These are phyloP conservation scores for Cordyceps farinosa DNA, from an alignment of 2,329 filamentous ascomycete genomes.

Conservation along the genomic window DNA sequence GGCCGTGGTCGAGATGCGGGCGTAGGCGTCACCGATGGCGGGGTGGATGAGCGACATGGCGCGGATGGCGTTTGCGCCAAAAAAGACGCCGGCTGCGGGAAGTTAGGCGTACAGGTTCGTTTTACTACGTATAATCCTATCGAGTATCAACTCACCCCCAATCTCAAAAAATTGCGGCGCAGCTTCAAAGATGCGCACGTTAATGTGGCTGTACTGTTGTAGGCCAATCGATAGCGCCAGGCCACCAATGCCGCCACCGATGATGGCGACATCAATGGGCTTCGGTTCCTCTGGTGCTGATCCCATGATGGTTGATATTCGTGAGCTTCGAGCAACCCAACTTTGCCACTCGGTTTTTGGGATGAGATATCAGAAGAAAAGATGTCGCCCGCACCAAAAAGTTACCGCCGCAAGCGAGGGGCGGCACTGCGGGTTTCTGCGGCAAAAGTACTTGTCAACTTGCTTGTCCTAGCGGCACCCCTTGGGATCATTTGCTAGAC, in stretches of 20 bases:
- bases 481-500: not conserved
- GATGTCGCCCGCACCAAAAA: not conserved
- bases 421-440: too few species aligned
- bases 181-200: constrained; percentile 24
- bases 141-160: not conserved
- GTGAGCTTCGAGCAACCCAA: too few species aligned
- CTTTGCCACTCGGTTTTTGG: not conserved
- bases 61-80: constrained; percentile 44
- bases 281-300: not conserved
- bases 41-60: constrained; percentile 35
- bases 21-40: constrained; percentile 29
- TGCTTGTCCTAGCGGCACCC: too few species aligned
- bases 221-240: constrained; percentile 40
- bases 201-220: constrained; percentile 35
- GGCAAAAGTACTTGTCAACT: too few species aligned
- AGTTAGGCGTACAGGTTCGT: too few species aligned
- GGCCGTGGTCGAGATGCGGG: constrained; percentile 32
- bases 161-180: constrained; percentile 15
- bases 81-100: constrained; percentile 38
- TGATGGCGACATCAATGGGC: constrained; percentile 34
- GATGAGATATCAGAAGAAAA: not conserved
- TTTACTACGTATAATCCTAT: not conserved
- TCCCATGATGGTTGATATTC: not conserved
- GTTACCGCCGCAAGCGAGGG: not conserved
- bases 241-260: constrained; percentile 49